phyloP scores from a whole-genome alignment of 495 filamentous ascomycete species.

The Aspergillus coremiiformis region DNA sequence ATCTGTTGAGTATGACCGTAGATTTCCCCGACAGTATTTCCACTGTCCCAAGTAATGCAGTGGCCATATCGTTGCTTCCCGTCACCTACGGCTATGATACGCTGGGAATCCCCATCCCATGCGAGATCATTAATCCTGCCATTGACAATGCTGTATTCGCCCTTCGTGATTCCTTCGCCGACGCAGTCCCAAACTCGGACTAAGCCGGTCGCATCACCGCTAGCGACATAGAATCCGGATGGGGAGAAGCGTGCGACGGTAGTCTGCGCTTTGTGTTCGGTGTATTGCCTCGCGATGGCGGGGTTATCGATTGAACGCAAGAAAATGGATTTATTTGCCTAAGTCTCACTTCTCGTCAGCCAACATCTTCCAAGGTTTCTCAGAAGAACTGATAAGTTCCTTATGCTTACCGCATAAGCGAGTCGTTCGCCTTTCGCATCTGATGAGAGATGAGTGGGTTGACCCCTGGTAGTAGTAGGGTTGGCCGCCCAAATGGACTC shows the following conservation, averaged over 20 bases:
- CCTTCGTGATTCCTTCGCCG: constrained; percentile 52
- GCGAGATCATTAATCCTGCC: constrained; percentile 93
- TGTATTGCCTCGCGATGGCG: constrained; percentile 75
- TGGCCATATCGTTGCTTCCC: constrained; percentile 91
- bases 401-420: constrained; percentile 73
- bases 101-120: constrained; percentile 95
- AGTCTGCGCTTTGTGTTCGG: constrained; percentile 74
- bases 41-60: constrained; percentile 90
- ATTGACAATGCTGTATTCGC: constrained; percentile 90
- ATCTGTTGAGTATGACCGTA: constrained; percentile 82
- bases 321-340: constrained; percentile 97
- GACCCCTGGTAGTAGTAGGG: constrained; percentile 77
- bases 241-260: constrained; percentile 93
- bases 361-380: not conserved
- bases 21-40: constrained; percentile 92
- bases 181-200: constrained; percentile 83
- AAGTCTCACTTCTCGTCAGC: constrained; percentile 10
- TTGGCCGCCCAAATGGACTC: constrained; percentile 67
- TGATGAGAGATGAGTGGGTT: constrained; percentile 81
- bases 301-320: constrained; percentile 88
- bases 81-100: constrained; percentile 91
- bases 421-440: constrained; percentile 90
- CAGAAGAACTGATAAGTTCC: not conserved
- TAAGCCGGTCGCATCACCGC: constrained; percentile 74
- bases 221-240: constrained; percentile 92